Conservation (phyloP, 2,329 filamentous ascomycete species). For the Trichoderma breve region DNA sequence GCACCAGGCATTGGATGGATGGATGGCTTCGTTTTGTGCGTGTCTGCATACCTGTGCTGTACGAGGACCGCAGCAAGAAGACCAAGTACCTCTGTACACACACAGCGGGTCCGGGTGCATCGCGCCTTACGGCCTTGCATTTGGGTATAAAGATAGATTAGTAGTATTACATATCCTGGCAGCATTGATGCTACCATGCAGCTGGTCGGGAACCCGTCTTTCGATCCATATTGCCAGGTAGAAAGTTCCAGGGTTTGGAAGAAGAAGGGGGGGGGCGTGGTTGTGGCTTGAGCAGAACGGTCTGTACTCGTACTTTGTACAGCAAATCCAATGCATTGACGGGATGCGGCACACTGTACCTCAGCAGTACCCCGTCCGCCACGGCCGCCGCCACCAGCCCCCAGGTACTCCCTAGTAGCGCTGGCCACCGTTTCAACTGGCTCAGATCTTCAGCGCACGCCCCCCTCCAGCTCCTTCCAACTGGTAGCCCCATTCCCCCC, state of each 20-base stretch:
- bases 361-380: not conserved
- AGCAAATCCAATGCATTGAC: not conserved
- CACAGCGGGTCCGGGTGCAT: not conserved
- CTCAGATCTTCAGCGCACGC: slow-evolving; percentile 15
- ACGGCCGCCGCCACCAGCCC: not conserved
- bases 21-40: not conserved
- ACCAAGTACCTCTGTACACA: not conserved
- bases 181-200: not conserved
- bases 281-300: not conserved
- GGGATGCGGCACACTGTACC: not conserved
- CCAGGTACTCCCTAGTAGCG: not conserved
- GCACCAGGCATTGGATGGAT: not conserved
- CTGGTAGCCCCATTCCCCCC: not conserved
- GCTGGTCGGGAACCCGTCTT: slow-evolving; percentile 7
- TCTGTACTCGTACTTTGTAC: not conserved
- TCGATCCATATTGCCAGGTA: not conserved
- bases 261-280: not conserved
- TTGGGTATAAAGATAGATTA: slow-evolving; percentile 17
- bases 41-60: not conserved
- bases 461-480: slow-evolving; percentile 1
- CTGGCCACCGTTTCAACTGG: slow-evolving; percentile 10
- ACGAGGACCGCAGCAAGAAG: not conserved
- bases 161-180: not conserved
- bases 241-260: not conserved
- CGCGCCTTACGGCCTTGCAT: slow-evolving; percentile 9